Base-by-base conservation (phyloP, 371 early-diverging fungal genomes). In the Massospora cicadina region DNA sequence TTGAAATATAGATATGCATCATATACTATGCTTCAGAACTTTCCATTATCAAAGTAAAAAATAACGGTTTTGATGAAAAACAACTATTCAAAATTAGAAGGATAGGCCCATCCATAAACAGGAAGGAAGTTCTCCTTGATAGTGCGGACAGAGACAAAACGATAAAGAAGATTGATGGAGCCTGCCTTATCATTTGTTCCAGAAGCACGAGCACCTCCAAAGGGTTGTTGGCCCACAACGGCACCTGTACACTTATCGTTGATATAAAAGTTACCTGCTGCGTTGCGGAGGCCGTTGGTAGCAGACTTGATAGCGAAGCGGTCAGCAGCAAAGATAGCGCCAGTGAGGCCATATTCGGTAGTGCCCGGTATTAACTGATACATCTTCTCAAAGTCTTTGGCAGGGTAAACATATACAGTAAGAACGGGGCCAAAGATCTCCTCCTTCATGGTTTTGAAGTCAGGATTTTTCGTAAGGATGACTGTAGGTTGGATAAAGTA, bases 171-270 rank as follows among this genome's bases (percentile, higher is more conserved):
- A 27, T 71, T 69, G 7, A 73, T 70, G 60, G 67, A 68, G 63
- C 98, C 98, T 27, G 96, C 96, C 85, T 98, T 98, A 75, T 98
- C 98, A 75, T 98, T 96, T 29, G 98, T 98, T 65, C 98, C 97
- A 10, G 93, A 93, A 32, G 82, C 88, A 68, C 94, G 84, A 67
- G 83, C 86, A 69, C 98, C 97, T 67, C 98, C 98, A 73, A 98
- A 95, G 24, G 98, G 91, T 77, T 97, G 98, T 75, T 97, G 98
- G 65, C 93, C 96, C 43, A 97, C 96, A 54, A 95, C 92, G 55
- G 98, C 96, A 62, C 98, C 98, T 33, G 98, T 97, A 72, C 85
- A 90, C 77, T 98, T 98, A 78, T 98, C 98, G 73, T 98, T 98
- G 72, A 98, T 86, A 76, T 98, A 98, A 68, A 98, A 95, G 85